Evolutionary conservation across 2,329 filamentous ascomycete genomes (phyloP), one percentile per base, ranked within the genome.

Genomic region (Rhytidhysteron rufulum): DNA sequence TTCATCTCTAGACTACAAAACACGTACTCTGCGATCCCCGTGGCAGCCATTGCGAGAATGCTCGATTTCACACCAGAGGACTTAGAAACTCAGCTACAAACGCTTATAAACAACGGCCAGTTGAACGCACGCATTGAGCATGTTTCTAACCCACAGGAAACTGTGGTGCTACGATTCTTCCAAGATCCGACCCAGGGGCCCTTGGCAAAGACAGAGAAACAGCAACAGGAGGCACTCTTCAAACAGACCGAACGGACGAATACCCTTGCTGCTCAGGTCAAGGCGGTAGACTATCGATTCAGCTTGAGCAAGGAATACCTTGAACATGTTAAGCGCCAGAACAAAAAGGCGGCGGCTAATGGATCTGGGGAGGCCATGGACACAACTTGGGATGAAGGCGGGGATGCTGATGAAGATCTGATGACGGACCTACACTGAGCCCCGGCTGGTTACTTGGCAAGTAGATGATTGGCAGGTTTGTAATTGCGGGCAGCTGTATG

Each of bases 1-100:
- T 82, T 86, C 44, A 79, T 97, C 42, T 72, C 84, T 24, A 81
- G 81, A 43, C 73, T 97, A 19, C 81, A 83, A 32, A 77, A 79
- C 38, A 82, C 87, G 3, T 96, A 91, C 57, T 75, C 77, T 22
- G 78, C 80, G 5, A 68, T 84, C 24, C 75, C 78, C 4, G 66
- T 83, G 8, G 63, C 70, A 4, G 73, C 74, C 35, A 73, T 82
- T 20, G 68, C 76, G 0, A 64, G 63, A 20, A 70, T 73, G 15
- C 61, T 83, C 18, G 70, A 72, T 7, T 65, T 71, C 13, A 65
- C 71, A n/a, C 55, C 71, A 0, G 70, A 76, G 4, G 71, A 72
- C 25, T 73, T 79, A 45, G 65, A 74, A 24, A 65, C 69, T n/a
- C 73, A 81, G 24, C 65, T 79, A 21, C 65, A 71, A 30, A 72